Evolutionary conservation across 2,329 filamentous ascomycete species (phyloP).

Genomic region (Pseudogymnoascus sp.): DNA sequence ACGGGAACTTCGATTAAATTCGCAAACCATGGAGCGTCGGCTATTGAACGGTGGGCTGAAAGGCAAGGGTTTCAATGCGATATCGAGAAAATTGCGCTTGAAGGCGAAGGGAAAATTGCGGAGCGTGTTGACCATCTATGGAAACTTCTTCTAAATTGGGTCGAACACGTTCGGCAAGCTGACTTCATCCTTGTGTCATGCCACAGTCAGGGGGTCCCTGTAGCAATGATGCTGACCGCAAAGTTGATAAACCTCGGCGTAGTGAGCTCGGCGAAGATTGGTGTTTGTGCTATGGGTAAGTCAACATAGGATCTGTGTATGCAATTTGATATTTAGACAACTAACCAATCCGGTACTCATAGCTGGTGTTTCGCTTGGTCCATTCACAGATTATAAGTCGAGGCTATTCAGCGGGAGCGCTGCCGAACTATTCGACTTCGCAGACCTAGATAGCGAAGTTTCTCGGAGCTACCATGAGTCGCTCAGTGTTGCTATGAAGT

Average conservation of each 20-base stretch:
- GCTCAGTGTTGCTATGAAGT: conserved; percentile 64
- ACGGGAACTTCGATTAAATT: conserved; percentile 94
- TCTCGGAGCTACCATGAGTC: conserved; percentile 74
- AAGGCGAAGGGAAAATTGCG: conserved; percentile 86
- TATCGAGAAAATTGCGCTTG: conserved; percentile 88
- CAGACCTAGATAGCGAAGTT: conserved; percentile 70
- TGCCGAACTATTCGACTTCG: conserved; percentile 93
- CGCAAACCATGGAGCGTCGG: conserved; percentile 75
- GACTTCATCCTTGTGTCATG: conserved; percentile 90
- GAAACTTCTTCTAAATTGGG: conserved; percentile 91
- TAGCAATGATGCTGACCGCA: conserved; percentile 83
- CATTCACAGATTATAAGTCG: conserved; percentile 86
- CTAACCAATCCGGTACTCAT: conserved; percentile 35
- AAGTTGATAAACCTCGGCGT: conserved; percentile 89
- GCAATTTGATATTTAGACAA: conserved; percentile 8
- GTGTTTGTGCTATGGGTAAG: conserved; percentile 69
- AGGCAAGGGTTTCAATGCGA: conserved; percentile 64
- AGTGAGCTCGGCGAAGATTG: conserved; percentile 67
- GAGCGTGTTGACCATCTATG: conserved; percentile 88
- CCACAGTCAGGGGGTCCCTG: conserved; percentile 92
- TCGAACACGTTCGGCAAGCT: conserved; percentile 77
- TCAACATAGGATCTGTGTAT: background rate
- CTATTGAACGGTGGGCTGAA: conserved; percentile 76
- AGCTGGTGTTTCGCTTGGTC: conserved; percentile 89
- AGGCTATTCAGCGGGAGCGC: conserved; percentile 83